A percentile compares a stretch with the other conserved stretches of the same genome.
These are phyloP conservation scores for Phialocephala sp. DNA, from an alignment of 2,329 filamentous ascomycete genomes.

Conservation along the genomic window DNA sequence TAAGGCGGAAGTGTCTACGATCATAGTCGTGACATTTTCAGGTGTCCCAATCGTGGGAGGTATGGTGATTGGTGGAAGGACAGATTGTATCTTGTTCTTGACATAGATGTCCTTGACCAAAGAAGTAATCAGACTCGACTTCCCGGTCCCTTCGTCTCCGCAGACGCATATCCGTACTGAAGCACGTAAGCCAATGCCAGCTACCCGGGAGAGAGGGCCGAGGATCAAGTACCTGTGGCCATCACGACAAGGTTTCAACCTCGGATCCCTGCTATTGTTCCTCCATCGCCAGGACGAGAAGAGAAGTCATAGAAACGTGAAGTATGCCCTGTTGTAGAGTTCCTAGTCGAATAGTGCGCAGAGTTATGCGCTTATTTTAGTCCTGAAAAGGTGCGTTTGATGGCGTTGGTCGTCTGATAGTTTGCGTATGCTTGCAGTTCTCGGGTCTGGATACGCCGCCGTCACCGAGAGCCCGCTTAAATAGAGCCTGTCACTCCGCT, in stretches of 20 bases:
- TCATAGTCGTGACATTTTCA: constrained; percentile 95
- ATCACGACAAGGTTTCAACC: constrained; percentile 38
- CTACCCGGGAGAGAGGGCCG: constrained; percentile 3
- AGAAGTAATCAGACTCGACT: constrained; percentile 91
- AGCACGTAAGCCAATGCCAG: constrained; percentile 26
- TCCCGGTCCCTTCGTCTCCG: constrained; percentile 94
- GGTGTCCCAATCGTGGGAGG: constrained; percentile 91
- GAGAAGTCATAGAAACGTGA: neutral
- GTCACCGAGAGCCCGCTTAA: neutral
- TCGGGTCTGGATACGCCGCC: neutral
- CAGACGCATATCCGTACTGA: constrained; percentile 91
- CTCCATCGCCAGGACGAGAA: constrained; percentile 18
- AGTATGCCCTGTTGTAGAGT: constrained; percentile 1
- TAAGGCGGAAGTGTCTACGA: constrained; percentile 95
- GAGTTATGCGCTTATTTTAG: constrained; percentile 13
- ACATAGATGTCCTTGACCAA: constrained; percentile 98
- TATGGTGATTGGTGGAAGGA: constrained; percentile 93
- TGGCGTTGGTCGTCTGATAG: constrained; percentile 16
- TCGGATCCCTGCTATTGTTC: constrained; percentile 33
- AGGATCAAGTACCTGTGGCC: constrained; percentile 38
- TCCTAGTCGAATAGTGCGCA: neutral
- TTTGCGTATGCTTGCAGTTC: neutral
- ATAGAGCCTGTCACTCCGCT: neutral
- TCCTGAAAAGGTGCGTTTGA: constrained; percentile 5
- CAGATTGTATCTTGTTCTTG: constrained; percentile 90